A percentile compares a stretch with the other conserved stretches of the same genome.
Evolutionary conservation across 768 basidiomycete genomes (phyloP).

Genomic region (Psilocybe tampanensis): DNA sequence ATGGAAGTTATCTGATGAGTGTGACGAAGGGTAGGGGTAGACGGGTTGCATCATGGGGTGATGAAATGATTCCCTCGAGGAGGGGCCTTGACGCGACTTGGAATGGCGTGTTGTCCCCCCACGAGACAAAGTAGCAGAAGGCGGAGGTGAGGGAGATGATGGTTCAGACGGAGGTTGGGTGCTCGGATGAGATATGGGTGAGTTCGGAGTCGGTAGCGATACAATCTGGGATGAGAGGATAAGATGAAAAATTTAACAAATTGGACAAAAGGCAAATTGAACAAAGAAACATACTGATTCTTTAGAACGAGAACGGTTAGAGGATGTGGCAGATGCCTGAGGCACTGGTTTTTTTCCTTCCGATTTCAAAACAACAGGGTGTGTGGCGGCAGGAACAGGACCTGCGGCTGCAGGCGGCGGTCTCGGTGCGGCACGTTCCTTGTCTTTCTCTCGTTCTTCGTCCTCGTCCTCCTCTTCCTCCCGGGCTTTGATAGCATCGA

Average conservation of each 20-base stretch:
- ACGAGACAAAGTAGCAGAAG: conserved; percentile 23
- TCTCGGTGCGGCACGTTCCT: conserved; percentile 38
- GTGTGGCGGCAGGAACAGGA: conserved; percentile 12
- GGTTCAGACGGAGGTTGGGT: conserved; percentile 26
- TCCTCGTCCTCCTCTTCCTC: conserved; percentile 87
- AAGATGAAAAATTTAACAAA: conserved; percentile 13
- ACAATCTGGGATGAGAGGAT: conserved; percentile 18
- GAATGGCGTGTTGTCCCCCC: conserved; percentile 25
- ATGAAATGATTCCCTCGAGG: conserved; percentile 20
- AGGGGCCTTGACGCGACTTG: conserved; percentile 22
- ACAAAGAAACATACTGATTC: conserved; percentile 31
- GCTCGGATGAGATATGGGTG: conserved; percentile 24
- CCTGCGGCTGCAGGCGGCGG: conserved; percentile 13
- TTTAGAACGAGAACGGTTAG: conserved; percentile 22
- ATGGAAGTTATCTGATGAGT: conserved; percentile 13
- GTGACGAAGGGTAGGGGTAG: conserved; percentile 19
- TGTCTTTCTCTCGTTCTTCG: conserved; percentile 65
- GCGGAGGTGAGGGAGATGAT: conserved; percentile 37
- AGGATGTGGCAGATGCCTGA: conserved; percentile 9
- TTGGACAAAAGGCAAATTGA: not conserved
- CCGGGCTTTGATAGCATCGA: conserved; percentile 72
- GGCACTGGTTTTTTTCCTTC: conserved; percentile 21
- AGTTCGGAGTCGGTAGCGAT: conserved; percentile 34
- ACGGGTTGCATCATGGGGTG: conserved; percentile 15
- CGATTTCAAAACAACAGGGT: conserved; percentile 20